Conservation (phyloP, 2,329 filamentous ascomycete species). For the Fusarium nematophilum region DNA sequence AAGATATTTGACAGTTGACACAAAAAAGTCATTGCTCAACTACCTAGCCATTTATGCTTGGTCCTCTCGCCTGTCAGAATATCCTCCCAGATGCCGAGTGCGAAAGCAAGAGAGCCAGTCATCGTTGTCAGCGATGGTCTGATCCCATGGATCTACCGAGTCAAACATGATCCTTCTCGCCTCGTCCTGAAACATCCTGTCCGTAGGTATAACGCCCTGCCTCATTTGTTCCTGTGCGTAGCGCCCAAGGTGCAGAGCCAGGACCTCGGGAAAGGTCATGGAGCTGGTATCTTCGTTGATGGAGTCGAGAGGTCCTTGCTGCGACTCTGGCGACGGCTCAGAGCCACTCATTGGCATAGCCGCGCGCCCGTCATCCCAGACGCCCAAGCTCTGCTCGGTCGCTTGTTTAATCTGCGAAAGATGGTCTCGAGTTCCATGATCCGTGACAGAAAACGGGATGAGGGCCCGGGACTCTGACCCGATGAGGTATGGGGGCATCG, state of each 20-base stretch:
- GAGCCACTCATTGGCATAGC: too few species aligned
- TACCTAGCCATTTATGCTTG: too few species aligned
- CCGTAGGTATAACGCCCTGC: conserved; percentile 35
- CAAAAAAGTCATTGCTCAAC: too few species aligned
- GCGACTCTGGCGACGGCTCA: too few species aligned
- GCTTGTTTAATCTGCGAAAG: conserved; percentile 26
- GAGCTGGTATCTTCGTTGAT: background rate
- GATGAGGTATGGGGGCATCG: conserved; percentile 44
- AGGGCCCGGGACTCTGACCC: conserved; percentile 34
- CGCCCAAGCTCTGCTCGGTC: background rate
- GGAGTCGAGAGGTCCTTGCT: background rate
- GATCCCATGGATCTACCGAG: conserved; percentile 40
- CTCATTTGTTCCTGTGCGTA: conserved; percentile 40
- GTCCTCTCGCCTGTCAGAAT: background rate
- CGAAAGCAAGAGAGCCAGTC: conserved; percentile 45
- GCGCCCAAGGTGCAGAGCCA: conserved; percentile 33
- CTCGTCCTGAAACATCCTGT: conserved; percentile 45
- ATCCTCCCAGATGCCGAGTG: conserved; percentile 2
- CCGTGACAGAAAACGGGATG: conserved; percentile 44
- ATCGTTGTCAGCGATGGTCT: conserved; percentile 44
- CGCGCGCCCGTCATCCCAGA: background rate
- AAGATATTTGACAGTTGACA: too few species aligned
- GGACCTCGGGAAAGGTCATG: conserved; percentile 25
- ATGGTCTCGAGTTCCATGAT: conserved; percentile 36
- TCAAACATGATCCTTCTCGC: conserved; percentile 42